Percentiles rank a stretch among this genome's conserved stretches.
Conservation (phyloP, 1,284 basidiomycete species). For the Naganishia albida region DNA sequence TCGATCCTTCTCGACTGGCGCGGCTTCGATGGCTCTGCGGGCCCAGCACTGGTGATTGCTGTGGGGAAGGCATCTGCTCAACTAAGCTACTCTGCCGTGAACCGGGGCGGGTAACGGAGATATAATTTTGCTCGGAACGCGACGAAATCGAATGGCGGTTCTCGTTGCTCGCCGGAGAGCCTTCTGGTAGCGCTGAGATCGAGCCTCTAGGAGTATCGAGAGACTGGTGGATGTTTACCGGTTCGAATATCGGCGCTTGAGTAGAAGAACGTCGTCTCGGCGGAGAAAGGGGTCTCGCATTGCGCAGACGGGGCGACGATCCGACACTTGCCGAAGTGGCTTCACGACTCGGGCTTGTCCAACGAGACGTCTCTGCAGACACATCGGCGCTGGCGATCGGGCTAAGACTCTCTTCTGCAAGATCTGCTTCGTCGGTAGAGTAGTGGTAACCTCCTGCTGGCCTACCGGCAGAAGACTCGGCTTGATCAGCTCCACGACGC, state of each 20-base stretch:
- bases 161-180: slow-evolving; percentile 4
- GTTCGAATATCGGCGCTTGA: neutral
- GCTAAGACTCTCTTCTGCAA: slow-evolving; percentile 28
- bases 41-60: slow-evolving; percentile 18
- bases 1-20: slow-evolving; percentile 10
- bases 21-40: slow-evolving; percentile 19
- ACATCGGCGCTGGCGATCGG: slow-evolving; percentile 29
- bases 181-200: slow-evolving; percentile 14
- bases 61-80: slow-evolving; percentile 26
- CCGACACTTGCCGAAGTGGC: neutral
- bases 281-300: neutral
- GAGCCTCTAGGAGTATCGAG: slow-evolving; percentile 14
- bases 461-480: neutral
- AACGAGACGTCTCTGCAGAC: slow-evolving; percentile 26
- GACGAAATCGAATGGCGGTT: slow-evolving; percentile 18
- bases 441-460: slow-evolving; percentile 14
- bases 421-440: slow-evolving; percentile 17
- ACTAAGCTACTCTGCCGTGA: slow-evolving; percentile 25
- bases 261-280: neutral
- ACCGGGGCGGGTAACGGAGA: slow-evolving; percentile 25
- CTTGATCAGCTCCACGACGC: slow-evolving; percentile 11
- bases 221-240: slow-evolving; percentile 1
- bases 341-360: slow-evolving; percentile 9
- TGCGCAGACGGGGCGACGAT: neutral
- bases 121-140: slow-evolving; percentile 20